Evolutionary conservation across 1,284 basidiomycete species (phyloP).

Genomic region (Xanthoconium separans): DNA sequence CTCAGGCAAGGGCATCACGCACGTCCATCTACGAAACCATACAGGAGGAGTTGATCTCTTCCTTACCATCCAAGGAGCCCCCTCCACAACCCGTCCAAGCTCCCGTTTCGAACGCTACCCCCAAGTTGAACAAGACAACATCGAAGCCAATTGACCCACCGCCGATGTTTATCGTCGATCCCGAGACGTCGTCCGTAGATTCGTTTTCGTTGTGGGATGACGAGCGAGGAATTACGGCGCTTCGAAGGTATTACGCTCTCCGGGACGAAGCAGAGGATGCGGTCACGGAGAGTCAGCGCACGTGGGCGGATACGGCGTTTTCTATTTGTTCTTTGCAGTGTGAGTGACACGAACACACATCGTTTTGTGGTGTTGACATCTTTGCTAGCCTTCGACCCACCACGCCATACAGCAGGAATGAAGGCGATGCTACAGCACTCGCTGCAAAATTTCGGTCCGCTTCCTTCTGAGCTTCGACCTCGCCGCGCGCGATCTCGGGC

Average conservation of each 20-base stretch:
- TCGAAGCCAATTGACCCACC: slow-evolving; percentile 36
- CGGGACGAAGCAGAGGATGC: slow-evolving; percentile 66
- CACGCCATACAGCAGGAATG: slow-evolving; percentile 62
- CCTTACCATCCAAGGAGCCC: slow-evolving; percentile 35
- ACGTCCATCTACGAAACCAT: slow-evolving; percentile 78
- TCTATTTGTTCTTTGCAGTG: slow-evolving; percentile 70
- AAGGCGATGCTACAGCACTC: slow-evolving; percentile 72
- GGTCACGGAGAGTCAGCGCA: slow-evolving; percentile 62
- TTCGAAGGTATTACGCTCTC: slow-evolving; percentile 68
- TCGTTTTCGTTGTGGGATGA: slow-evolving; percentile 55
- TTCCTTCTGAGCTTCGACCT: slow-evolving; percentile 65
- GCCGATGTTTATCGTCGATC: slow-evolving; percentile 54
- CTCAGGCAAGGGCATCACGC: slow-evolving; percentile 59
- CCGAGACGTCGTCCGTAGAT: slow-evolving; percentile 51
- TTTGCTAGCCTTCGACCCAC: slow-evolving; percentile 66
- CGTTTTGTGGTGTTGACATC: slow-evolving; percentile 4
- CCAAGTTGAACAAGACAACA: slow-evolving; percentile 26
- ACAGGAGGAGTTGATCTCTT: slow-evolving; percentile 59
- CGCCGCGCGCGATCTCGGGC: slow-evolving; percentile 63
- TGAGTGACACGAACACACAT: slow-evolving; percentile 38
- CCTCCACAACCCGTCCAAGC: background rate
- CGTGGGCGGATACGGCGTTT: slow-evolving; percentile 71
- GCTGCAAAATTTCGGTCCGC: slow-evolving; percentile 62
- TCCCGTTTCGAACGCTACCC: slow-evolving; percentile 10
- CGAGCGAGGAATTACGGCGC: slow-evolving; percentile 56